phyloP scores from a whole-genome alignment of 192 early-diverging fungal species.

The Chytriomyces hyalinus region DNA sequence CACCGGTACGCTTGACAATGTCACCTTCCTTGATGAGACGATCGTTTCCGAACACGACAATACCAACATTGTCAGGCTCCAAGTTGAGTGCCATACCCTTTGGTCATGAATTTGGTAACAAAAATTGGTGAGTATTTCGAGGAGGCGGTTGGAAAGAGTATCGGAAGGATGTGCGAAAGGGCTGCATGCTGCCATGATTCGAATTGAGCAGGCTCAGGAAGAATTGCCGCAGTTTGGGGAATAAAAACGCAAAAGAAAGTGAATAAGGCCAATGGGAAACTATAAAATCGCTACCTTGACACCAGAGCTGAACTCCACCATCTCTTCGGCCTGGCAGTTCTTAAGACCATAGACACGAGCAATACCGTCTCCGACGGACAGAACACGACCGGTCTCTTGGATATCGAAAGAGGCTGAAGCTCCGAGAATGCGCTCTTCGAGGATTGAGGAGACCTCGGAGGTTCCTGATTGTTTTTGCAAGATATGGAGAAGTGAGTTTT shows the following conservation, averaged over 20 bases:
- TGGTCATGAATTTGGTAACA: neutral
- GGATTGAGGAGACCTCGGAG: constrained; percentile 96
- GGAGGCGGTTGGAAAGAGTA: neutral
- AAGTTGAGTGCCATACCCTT: constrained; percentile 99
- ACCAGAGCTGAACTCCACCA: constrained; percentile 99
- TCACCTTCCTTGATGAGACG: constrained; percentile 99
- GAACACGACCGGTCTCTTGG: constrained; percentile 97
- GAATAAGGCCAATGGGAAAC: neutral
- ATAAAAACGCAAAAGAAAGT: neutral
- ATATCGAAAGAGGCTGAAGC: constrained; percentile 83
- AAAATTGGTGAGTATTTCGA: neutral
- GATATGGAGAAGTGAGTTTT: neutral
- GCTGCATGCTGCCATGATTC: neutral
- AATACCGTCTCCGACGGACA: constrained; percentile 99
- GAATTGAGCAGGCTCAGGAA: neutral
- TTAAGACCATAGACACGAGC: constrained; percentile 98
- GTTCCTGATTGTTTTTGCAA: constrained; percentile 50
- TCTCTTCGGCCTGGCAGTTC: constrained; percentile 99
- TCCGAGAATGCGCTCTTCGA: constrained; percentile 96
- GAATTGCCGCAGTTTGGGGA: constrained; percentile 12
- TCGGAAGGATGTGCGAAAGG: neutral
- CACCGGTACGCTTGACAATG: constrained; percentile 98
- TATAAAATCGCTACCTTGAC: constrained; percentile 70
- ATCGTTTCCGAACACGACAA: constrained; percentile 99
- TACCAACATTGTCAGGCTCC: constrained; percentile 99